Evolutionary conservation across 352 stramenopile genomes (phyloP).

Genomic region (Pythium aristosporum): DNA sequence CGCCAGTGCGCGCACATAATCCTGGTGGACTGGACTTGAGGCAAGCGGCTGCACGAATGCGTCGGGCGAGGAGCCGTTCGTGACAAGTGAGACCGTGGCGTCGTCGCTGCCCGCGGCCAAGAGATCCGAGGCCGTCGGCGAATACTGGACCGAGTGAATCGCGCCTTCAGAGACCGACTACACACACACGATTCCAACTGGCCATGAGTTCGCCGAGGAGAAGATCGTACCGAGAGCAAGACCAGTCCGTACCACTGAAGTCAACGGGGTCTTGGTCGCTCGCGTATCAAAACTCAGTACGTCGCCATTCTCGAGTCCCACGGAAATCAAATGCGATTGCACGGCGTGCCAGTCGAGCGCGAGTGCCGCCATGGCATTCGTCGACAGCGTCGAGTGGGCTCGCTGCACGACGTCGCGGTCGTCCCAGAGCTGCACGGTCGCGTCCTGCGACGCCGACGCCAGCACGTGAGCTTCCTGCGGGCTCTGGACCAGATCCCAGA

Average conservation of each 20-base stretch:
- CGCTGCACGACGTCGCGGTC: conserved; percentile 41
- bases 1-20: conserved; percentile 74
- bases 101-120: conserved; percentile 71
- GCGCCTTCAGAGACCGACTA: conserved; percentile 38
- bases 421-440: conserved; percentile 76
- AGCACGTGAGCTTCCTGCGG: conserved; percentile 40
- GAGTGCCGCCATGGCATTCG: conserved; percentile 38
- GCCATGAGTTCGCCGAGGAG: not conserved
- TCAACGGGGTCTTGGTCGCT: conserved; percentile 41
- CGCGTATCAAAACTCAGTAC: conserved; percentile 73
- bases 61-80: conserved; percentile 11
- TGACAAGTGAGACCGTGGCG: conserved; percentile 44
- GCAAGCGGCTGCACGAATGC: conserved; percentile 7
- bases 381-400: conserved; percentile 40
- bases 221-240: not conserved
- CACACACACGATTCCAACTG: not conserved
- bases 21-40: conserved; percentile 34
- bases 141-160: conserved; percentile 71
- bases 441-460: conserved; percentile 64
- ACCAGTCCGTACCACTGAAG: conserved; percentile 27
- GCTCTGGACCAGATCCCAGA: conserved; percentile 68
- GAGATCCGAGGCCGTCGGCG: conserved; percentile 51
- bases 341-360: conserved; percentile 73
- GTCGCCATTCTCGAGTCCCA: conserved; percentile 62
- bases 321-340: conserved; percentile 50